Base-by-base conservation (phyloP, 1,284 basidiomycete genomes). In the Puccinia hordei region DNA sequence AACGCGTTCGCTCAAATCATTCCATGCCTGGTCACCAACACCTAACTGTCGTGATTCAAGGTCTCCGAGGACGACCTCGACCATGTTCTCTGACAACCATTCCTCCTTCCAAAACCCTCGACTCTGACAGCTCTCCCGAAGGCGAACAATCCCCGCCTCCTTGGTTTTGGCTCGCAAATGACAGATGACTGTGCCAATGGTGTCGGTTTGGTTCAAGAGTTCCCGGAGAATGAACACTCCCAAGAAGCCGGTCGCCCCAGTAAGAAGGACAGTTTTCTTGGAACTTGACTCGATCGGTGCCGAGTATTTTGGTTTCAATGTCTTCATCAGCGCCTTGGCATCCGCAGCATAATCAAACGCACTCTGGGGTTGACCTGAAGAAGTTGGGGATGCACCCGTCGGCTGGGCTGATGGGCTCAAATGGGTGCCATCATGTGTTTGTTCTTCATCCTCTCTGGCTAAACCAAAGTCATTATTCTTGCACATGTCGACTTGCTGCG, bases 231-330 rank as follows among this genome's bases (percentile, higher is more conserved):
- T 90, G 86, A 98, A 98, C 3, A 94, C 95, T 27, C 97, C 97
- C 15, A 99, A 88, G 89, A 96, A 99, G 6, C 97, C 97, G 22
- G 97, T 98, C 0, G 93, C 96, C 38, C 97, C 97, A 13, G 97
- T 99, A 61, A 99, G 89, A 88, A 99, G 95, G 22, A 98, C 89
- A 0, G 92, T 94, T 81, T 88, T 89, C 85, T 12, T 86, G 83
- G 83, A 91, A 90, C 83, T 91, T 88, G 33, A 87, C 82, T 0
- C 19, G 90, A 87, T 13, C 89, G 87, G 83, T 63, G 86, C 84
- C 1, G 88, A 85, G 85, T 94, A 98, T 13, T 88, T 88, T 6
- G 87, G 83, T 51, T 88, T 88, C 49, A 98, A 88, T 82, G 88
- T 87, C 33, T 88, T 85, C 27, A 91, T 82, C 27, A 99, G 88